Percentiles rank a stretch among this genome's conserved stretches.
phyloP scores from a whole-genome alignment of 2,329 filamentous ascomycete species.

The Hymenoscyphus fructigenus region DNA sequence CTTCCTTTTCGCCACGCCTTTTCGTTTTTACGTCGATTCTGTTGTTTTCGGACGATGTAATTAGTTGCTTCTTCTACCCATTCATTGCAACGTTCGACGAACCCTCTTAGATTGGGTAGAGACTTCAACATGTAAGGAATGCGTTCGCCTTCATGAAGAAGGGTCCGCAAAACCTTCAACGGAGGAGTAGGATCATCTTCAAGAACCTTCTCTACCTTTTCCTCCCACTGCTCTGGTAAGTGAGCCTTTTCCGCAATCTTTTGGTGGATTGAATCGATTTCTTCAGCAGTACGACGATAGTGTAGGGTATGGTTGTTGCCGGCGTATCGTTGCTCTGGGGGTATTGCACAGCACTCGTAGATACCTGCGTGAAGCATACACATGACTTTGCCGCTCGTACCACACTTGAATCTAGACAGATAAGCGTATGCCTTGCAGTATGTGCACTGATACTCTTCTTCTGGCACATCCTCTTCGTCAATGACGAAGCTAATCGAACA shows the following conservation, averaged over 20 bases:
- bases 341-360: constrained; percentile 74
- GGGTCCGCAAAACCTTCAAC: constrained; percentile 77
- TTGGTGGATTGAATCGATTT: constrained; percentile 63
- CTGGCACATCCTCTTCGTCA: constrained; percentile 73
- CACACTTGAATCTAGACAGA: constrained; percentile 84
- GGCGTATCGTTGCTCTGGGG: constrained; percentile 64
- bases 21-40: constrained; percentile 93
- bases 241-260: constrained; percentile 85
- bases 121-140: constrained; percentile 88
- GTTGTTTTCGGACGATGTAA: constrained; percentile 96
- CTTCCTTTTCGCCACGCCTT: constrained; percentile 76
- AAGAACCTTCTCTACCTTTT: constrained; percentile 82
- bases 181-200: constrained; percentile 82
- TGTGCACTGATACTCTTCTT: constrained; percentile 89
- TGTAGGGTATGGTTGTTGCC: constrained; percentile 72
- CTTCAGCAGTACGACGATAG: constrained; percentile 74
- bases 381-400: constrained; percentile 75
- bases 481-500: constrained; percentile 64
- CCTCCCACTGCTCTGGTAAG: constrained; percentile 83
- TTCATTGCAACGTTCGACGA: constrained; percentile 94
- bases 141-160: constrained; percentile 91
- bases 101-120: constrained; percentile 76
- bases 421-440: constrained; percentile 94
- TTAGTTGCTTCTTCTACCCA: constrained; percentile 97
- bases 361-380: constrained; percentile 81